Evolutionary conservation across 495 filamentous ascomycete species (phyloP), one percentile per base, ranked within the genome.

Genomic region (Lasiosphaeriaceae sp.): DNA sequence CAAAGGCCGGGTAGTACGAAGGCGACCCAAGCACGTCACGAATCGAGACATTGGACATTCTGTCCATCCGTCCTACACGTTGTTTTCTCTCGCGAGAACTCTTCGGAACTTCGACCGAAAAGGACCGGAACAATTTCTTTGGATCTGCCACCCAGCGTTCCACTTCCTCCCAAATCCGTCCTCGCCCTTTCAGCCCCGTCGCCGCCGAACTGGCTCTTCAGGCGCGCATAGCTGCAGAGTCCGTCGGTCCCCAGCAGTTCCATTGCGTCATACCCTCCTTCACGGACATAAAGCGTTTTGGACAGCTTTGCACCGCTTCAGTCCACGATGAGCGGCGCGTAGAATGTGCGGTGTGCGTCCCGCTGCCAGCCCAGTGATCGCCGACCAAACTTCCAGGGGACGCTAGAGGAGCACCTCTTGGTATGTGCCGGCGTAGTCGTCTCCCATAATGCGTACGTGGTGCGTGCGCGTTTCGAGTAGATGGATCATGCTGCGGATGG

Each of bases 251-350:
- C 54, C 8, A 61, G 31, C 19, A 50, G 2, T 31, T 50, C 19
- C 51, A 65, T 50, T 16, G 51, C 56, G 34, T 54, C 57, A 24
- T 72, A 72, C 43, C 47, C 66, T 24, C 54, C 62, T 43, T 66
- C 44, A 3, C 60, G 43, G 26, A 69, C 66, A 50, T 67, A 71
- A 48, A 70, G 37, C 43, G 41, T 59, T 56, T 70, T 70, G 20
- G 66, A 72, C 51, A 72, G 55, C 57, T 70, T 69, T 17, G 47
- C 64, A 14, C 61, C 67, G 35, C 65, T 62, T 66, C 67, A 72
- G 59, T 72, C 67, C n/a, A 65, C 45, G 22, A 70, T 56, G 45
- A 71, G 50, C n/a, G 66, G 68, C 21, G 69, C 59, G 50, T 65
- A 69, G 17, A 59, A 54, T 43, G 53, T 56, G 58, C 43, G 58